These are phyloP conservation scores for Quambalaria eucalypti DNA, from an alignment of 1,284 basidiomycete species.

Conservation along the genomic window DNA sequence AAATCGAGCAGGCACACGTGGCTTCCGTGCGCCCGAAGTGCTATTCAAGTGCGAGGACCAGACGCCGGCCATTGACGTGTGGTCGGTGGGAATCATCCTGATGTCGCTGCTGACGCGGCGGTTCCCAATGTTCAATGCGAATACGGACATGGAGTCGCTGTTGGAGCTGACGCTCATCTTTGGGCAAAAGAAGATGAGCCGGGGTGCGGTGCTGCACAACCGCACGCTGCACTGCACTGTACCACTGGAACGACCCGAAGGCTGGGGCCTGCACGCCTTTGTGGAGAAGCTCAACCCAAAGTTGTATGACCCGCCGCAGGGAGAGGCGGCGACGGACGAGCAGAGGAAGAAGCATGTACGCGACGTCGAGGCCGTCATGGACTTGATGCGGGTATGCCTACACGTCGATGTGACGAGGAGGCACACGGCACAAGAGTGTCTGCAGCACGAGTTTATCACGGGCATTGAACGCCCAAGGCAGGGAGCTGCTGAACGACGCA, in stretches of 20 bases:
- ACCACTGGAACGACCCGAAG: conserved; percentile 19
- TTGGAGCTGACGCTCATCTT: conserved; percentile 88
- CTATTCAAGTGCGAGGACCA: conserved; percentile 90
- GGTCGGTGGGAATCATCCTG: conserved; percentile 87
- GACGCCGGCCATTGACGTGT: conserved; percentile 84
- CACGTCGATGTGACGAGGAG: conserved; percentile 39
- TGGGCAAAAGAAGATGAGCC: conserved; percentile 74
- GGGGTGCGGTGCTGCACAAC: conserved; percentile 73
- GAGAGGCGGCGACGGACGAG: conserved; percentile 29
- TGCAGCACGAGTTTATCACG: conserved; percentile 33
- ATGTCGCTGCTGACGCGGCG: conserved; percentile 84
- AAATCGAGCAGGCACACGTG: conserved; percentile 90
- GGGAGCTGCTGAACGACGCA: too few relatives aligned
- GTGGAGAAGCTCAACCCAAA: conserved; percentile 35
- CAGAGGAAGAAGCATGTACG: conserved; percentile 25
- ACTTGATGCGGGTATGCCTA: conserved; percentile 32
- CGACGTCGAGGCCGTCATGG: conserved; percentile 35
- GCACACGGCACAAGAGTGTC: conserved; percentile 28
- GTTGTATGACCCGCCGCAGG: conserved; percentile 17
- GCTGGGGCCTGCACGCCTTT: conserved; percentile 29
- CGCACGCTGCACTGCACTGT: conserved; percentile 39
- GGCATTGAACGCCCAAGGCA: too few relatives aligned
- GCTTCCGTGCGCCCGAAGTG: conserved; percentile 94
- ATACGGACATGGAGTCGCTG: conserved; percentile 86
- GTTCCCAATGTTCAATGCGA: conserved; percentile 90